These are phyloP conservation scores for Xerophyta viscosa DNA, from an alignment of 106 monocot genomes.

Conservation along the genomic window DNA sequence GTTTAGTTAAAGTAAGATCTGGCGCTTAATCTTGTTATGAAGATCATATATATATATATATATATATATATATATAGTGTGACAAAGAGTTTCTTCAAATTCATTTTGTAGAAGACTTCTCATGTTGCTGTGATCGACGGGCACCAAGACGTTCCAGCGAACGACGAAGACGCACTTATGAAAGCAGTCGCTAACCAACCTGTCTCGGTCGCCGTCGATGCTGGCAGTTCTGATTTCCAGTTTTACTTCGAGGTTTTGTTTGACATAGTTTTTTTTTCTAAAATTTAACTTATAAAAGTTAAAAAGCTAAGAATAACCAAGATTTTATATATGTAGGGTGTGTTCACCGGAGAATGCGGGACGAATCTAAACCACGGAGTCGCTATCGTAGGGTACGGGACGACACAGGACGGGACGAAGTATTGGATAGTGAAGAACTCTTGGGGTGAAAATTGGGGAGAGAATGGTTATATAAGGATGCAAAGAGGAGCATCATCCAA, in stretches of 20 bases:
- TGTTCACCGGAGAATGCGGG: slow-evolving; percentile 39
- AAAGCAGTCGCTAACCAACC: slow-evolving; percentile 53
- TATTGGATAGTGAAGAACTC: slow-evolving; percentile 73
- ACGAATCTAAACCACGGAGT: slow-evolving; percentile 49
- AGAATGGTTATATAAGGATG: slow-evolving; percentile 47
- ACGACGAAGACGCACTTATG: slow-evolving; percentile 34
- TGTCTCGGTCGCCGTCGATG: slow-evolving; percentile 40
- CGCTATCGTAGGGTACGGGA: slow-evolving; percentile 33
- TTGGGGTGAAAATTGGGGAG: slow-evolving; percentile 62
- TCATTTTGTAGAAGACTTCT: slow-evolving; percentile 16
- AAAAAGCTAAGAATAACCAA: too few relatives aligned
- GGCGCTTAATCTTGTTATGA: too few relatives aligned
- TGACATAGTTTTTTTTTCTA: too few relatives aligned
- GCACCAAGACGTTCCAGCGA: slow-evolving; percentile 23
- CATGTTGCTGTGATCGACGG: slow-evolving; percentile 27
- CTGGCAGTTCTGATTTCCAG: slow-evolving; percentile 31
- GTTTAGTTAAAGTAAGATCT: too few relatives aligned
- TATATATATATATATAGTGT: too few relatives aligned
- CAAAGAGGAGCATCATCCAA: slow-evolving; percentile 4
- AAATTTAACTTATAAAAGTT: too few relatives aligned
- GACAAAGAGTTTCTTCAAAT: too few relatives aligned
- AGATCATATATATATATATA: too few relatives aligned
- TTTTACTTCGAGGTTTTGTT: slow-evolving; percentile 32
- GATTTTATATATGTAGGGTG: too few relatives aligned
- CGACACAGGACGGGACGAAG: slow-evolving; percentile 20